Percentiles rank a stretch among this genome's conserved stretches.
These are phyloP conservation scores for Skeletonema grethae DNA, from an alignment of 108 stramenopile species.

Conservation along the genomic window DNA sequence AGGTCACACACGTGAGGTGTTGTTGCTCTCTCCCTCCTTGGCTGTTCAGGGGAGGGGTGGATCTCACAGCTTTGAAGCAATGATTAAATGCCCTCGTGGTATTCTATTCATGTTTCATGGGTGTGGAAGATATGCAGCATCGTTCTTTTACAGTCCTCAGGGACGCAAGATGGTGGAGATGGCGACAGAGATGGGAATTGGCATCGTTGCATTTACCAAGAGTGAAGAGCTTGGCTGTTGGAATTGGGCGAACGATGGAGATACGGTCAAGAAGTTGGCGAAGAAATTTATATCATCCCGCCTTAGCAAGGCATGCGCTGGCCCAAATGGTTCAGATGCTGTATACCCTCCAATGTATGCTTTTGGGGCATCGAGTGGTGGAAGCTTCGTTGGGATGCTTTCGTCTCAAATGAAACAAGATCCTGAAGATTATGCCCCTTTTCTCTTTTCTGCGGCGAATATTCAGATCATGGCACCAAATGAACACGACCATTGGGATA, in stretches of 20 bases:
- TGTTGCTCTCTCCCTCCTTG: conserved; percentile 17
- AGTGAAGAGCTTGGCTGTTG: conserved; percentile 41
- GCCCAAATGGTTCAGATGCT: not conserved
- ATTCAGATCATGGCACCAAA: conserved; percentile 43
- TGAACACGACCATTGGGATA: conserved; percentile 19
- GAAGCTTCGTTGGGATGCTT: conserved; percentile 23
- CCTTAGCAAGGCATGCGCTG: conserved; percentile 14
- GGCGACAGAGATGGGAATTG: conserved; percentile 25
- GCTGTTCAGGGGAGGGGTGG: conserved; percentile 8
- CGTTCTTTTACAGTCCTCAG: conserved; percentile 50
- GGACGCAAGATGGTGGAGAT: conserved; percentile 27
- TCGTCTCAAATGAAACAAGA: conserved; percentile 25
- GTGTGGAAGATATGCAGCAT: conserved; percentile 36
- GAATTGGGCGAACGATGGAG: conserved; percentile 22
- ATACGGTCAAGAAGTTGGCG: conserved; percentile 15
- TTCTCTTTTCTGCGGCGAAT: conserved; percentile 42
- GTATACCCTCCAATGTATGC: conserved; percentile 33
- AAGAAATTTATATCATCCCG: conserved; percentile 31
- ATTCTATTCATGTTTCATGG: conserved; percentile 49
- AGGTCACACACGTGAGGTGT: conserved; percentile 19
- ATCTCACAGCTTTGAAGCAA: conserved; percentile 4
- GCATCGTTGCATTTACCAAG: conserved; percentile 33
- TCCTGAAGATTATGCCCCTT: conserved; percentile 21
- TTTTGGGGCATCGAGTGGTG: conserved; percentile 44
- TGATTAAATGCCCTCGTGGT: conserved; percentile 37